These are phyloP conservation scores for Adansonia gregorii DNA, from an alignment of 441 rosid species.

Conservation along the genomic window DNA sequence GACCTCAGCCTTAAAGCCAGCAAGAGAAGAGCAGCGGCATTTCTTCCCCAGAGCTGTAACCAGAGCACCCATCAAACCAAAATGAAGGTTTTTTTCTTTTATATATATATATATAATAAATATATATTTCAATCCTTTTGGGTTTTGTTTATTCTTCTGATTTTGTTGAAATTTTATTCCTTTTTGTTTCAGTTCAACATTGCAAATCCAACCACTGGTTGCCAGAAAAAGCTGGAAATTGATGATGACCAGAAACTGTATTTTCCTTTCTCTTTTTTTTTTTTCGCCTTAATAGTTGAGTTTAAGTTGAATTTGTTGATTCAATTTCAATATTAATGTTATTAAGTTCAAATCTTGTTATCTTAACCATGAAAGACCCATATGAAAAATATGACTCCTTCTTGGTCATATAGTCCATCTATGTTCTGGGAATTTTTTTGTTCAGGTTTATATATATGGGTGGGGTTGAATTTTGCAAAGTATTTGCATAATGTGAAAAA, in stretches of 20 bases:
- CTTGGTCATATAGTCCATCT: too few relatives aligned
- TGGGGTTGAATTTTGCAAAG: neutral
- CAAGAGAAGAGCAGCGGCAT: slow-evolving; percentile 19
- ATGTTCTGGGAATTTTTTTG: neutral
- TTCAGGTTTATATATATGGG: neutral
- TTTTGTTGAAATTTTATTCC: neutral
- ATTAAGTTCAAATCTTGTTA: neutral
- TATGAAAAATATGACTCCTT: neutral
- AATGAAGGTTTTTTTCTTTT: slow-evolving; percentile 41
- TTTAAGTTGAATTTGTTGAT: neutral
- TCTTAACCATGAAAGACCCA: neutral
- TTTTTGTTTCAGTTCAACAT: slow-evolving; percentile 48
- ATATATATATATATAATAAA: neutral
- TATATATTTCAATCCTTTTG: neutral
- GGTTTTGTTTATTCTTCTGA: neutral
- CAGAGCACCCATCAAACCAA: slow-evolving; percentile 14
- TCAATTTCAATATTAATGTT: neutral
- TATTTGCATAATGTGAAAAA: neutral
- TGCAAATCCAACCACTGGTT: slow-evolving; percentile 60
- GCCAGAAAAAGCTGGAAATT: slow-evolving; percentile 64
- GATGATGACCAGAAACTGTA: slow-evolving; percentile 61
- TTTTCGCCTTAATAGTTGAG: neutral
- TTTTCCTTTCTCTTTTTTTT: neutral
- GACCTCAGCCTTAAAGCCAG: neutral
- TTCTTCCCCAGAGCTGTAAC: slow-evolving; percentile 1